Evolutionary conservation across 2,329 filamentous ascomycete species (phyloP).

Genomic region (Ceratocystis variospora): DNA sequence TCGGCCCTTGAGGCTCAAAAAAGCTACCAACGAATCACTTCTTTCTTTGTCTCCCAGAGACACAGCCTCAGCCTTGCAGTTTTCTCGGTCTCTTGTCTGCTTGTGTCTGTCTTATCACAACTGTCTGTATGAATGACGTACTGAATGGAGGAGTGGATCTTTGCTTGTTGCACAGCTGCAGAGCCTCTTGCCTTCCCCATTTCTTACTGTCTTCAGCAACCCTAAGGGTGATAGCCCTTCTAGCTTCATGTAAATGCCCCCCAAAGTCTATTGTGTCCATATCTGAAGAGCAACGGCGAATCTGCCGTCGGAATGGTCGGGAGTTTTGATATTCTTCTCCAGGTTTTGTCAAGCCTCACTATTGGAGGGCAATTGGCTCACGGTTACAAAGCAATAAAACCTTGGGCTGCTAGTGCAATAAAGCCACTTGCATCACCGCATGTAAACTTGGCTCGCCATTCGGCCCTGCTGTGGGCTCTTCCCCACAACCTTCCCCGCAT

Average conservation of each 20-base stretch:
- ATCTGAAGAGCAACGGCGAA: no score
- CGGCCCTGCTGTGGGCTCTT: conserved; percentile 4
- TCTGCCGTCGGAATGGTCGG: neutral
- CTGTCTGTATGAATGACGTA: neutral
- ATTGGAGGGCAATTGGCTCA: neutral
- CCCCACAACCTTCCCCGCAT: neutral
- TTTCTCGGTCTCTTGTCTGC: neutral
- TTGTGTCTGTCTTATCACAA: neutral
- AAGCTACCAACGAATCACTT: neutral
- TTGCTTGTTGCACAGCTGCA: conserved; percentile 6
- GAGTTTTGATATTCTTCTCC: neutral
- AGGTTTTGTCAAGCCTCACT: neutral
- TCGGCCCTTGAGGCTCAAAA: neutral
- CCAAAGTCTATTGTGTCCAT: no score
- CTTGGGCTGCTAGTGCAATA: neutral
- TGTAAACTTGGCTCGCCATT: neutral
- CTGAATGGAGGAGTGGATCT: neutral
- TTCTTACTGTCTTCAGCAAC: neutral
- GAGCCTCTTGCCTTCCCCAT: neutral
- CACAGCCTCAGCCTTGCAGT: neutral
- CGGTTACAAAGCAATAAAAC: no score
- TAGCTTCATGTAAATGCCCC: no score
- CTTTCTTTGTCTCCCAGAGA: neutral
- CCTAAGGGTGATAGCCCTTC: neutral
- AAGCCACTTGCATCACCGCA: neutral